Percentiles rank a stretch among this genome's conserved stretches.
Evolutionary conservation across 331 rosid species (phyloP).

Genomic region (Acacia pycnantha): DNA sequence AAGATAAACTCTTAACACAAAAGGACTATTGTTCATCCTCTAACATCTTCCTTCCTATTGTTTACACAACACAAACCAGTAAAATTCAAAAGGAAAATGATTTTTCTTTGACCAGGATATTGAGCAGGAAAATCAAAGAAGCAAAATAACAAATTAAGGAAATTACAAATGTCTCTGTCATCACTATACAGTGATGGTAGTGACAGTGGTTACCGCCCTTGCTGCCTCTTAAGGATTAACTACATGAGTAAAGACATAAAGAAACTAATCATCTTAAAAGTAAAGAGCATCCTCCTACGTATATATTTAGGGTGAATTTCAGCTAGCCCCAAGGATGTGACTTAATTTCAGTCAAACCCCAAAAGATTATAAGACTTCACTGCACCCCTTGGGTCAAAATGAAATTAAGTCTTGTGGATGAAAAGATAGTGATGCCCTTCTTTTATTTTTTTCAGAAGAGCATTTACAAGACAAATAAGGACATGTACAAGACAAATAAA

Average conservation of each 20-base stretch:
- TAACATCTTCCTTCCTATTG: background rate
- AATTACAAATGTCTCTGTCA: background rate
- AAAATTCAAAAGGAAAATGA: background rate
- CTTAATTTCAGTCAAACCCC: too few species aligned
- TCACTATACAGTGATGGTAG: background rate
- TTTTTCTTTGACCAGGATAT: background rate
- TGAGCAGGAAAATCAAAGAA: background rate
- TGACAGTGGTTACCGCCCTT: background rate
- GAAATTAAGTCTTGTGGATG: too few species aligned
- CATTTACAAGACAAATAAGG: too few species aligned
- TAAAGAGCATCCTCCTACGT: background rate
- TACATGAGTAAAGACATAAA: background rate
- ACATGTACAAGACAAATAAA: too few species aligned
- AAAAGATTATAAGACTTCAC: too few species aligned
- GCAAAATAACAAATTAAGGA: background rate
- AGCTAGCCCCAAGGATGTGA: too few species aligned
- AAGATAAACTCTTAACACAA: background rate
- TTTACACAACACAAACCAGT: background rate
- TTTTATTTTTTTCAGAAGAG: too few species aligned
- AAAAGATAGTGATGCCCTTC: too few species aligned
- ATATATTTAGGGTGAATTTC: too few species aligned
- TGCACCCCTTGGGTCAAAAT: too few species aligned
- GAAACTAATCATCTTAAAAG: background rate
- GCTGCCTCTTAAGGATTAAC: background rate
- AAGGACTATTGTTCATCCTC: background rate